A percentile compares a stretch with the other conserved stretches of the same genome.
Evolutionary conservation across 2,329 filamentous ascomycete species (phyloP).

Genomic region (Cercospora sojina): DNA sequence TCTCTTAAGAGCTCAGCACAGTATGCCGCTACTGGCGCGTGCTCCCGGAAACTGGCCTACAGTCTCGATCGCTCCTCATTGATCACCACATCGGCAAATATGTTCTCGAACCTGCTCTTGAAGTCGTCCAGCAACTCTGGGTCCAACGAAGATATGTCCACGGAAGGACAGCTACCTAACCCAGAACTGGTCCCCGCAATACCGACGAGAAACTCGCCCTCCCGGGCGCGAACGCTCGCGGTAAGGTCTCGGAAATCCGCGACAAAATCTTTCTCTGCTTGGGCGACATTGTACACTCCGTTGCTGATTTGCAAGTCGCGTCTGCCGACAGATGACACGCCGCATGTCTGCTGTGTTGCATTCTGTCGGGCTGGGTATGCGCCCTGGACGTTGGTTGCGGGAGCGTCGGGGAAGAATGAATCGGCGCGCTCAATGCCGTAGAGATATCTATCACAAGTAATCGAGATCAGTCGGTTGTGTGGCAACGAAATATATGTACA

Average conservation of each 20-base stretch:
- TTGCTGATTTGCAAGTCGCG: constrained; percentile 37
- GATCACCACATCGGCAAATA: constrained; percentile 27
- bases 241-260: constrained; percentile 42
- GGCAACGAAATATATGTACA: neutral
- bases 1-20: neutral
- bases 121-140: constrained; percentile 32
- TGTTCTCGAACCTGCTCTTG: constrained; percentile 28
- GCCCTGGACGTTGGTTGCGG: constrained; percentile 41
- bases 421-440: constrained; percentile 42
- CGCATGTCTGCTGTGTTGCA: constrained; percentile 44
- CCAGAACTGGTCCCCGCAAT: constrained; percentile 41
- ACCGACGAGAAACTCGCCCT: constrained; percentile 49
- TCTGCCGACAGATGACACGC: constrained; percentile 46
- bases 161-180: constrained; percentile 38
- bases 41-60: neutral
- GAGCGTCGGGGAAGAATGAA: constrained; percentile 37
- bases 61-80: constrained; percentile 9
- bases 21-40: neutral
- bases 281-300: constrained; percentile 32
- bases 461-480: neutral
- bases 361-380: constrained; percentile 36
- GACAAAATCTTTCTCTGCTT: constrained; percentile 39
- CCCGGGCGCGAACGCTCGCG: constrained; percentile 46
- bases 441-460: constrained; percentile 32
- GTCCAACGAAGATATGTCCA: constrained; percentile 41